Base-by-base conservation (phyloP, 768 basidiomycete genomes). In the Strobilomyces confusus region DNA sequence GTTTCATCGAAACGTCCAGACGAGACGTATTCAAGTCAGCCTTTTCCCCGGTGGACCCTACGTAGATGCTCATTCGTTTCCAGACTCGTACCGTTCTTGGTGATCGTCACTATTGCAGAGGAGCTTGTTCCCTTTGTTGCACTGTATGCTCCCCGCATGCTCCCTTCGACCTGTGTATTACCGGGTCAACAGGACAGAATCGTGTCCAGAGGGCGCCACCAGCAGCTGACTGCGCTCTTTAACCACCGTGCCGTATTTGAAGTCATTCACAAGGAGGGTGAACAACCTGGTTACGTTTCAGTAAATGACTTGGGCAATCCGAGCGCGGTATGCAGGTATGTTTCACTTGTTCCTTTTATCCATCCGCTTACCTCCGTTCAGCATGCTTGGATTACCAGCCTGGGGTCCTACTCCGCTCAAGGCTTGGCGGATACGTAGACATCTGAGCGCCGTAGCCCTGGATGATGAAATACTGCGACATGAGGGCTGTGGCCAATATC, bases 121-220 rank as follows among this genome's bases (percentile, higher is more conserved):
- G 92, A 94, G 69, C 66, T 87, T 32, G 80, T 94, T 51, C 92
- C 92, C 14, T 77, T 94, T 56, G 80, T 92, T 56, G 89, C 89
- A 25, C 80, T 94, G 55, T 93, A 89, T 63, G 84, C 81, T n/a
- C 92, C 92, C 2, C 81, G 80, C 64, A 78, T 91, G 73, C 81
- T 94, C 25, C 92, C 92, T 1, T 92, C 90, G 3, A 93, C 92
- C 0, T 92, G 90, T 64, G 77, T 93, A 50, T 79, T 94, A 6
- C 88, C 92, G 2, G 84, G 87, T 13, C 92, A 94, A 71, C 82
- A 75, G 64, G 66, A 86, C 73, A 72, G 92, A 72, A 75, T 86
- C 72, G 64, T 75, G 66, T 57, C 76, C 67, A 75, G 82, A 72
- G 68, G 77, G 62, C 59, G 77, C 69, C 63, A 80, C 34, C 69